A percentile compares a stretch with the other conserved stretches of the same genome.
Evolutionary conservation across 805 yeast species (phyloP).

Genomic region (Wickerhamiella azyma): DNA sequence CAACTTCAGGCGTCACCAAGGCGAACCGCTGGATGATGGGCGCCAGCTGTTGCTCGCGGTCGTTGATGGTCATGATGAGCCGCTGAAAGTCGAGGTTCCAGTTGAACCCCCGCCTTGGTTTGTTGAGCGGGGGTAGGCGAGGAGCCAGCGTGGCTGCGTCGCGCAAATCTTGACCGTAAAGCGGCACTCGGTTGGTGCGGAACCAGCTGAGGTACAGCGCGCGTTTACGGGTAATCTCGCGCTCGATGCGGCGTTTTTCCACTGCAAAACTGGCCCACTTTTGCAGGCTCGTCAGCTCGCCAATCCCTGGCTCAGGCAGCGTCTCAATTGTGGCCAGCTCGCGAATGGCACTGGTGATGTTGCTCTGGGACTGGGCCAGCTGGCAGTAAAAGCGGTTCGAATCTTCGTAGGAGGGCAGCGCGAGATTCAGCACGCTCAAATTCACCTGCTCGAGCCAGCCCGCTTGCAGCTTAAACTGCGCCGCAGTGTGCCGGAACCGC

Average conservation of each 20-base stretch:
- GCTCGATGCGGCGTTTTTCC: conserved; percentile 37
- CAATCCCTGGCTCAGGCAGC: conserved; percentile 1
- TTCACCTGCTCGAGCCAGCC: conserved; percentile 27
- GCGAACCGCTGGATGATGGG: conserved; percentile 60
- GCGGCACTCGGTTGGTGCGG: conserved; percentile 52
- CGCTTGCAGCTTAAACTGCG: neutral
- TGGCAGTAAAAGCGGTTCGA: conserved; percentile 11
- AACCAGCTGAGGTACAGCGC: conserved; percentile 47
- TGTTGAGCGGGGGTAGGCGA: conserved; percentile 1
- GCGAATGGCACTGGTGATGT: conserved; percentile 12
- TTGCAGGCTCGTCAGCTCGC: conserved; percentile 21
- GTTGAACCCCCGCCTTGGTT: conserved; percentile 12
- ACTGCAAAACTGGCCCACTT: conserved; percentile 47
- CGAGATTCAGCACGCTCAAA: conserved; percentile 46
- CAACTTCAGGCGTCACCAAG: conserved; percentile 78
- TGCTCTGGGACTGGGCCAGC: conserved; percentile 19
- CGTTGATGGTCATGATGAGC: conserved; percentile 19
- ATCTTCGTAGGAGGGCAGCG: conserved; percentile 37
- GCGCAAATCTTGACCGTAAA: conserved; percentile 51
- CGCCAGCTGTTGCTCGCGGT: conserved; percentile 28
- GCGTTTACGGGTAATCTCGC: conserved; percentile 42
- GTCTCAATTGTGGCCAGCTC: neutral
- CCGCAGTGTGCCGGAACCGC: conserved; percentile 26
- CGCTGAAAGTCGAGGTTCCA: conserved; percentile 8
- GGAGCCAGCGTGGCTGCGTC: conserved; percentile 25